Conservation (phyloP, 2,329 filamentous ascomycete species). For the Fusarium udum region DNA sequence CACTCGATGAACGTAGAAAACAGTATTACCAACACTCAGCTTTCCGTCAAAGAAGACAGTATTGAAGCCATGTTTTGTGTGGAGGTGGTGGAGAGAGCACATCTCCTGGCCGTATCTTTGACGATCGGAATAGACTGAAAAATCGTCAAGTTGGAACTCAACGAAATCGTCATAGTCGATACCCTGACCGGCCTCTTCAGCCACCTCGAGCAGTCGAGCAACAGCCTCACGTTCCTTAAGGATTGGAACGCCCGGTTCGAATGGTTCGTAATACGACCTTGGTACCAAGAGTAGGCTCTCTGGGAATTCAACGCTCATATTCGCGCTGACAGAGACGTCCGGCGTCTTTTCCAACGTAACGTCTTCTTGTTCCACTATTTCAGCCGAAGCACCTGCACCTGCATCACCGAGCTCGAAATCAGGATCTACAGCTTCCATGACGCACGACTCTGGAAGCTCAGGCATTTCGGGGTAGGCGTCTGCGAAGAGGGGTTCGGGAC, state of each 20-base stretch:
- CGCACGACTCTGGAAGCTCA: not conserved
- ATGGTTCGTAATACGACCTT: slow-evolving; percentile 46
- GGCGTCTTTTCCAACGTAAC: not conserved
- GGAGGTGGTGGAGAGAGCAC: slow-evolving; percentile 63
- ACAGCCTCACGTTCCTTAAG: slow-evolving; percentile 38
- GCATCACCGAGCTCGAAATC: not conserved
- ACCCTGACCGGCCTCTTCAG: slow-evolving; percentile 20
- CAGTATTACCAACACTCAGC: slow-evolving; percentile 55
- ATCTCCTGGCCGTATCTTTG: slow-evolving; percentile 58
- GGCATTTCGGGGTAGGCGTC: slow-evolving; percentile 14
- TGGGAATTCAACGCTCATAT: slow-evolving; percentile 43
- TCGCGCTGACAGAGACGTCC: not conserved
- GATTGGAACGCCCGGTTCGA: slow-evolving; percentile 40
- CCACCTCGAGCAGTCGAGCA: slow-evolving; percentile 1
- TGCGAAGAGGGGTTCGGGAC: not conserved
- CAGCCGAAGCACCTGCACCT: slow-evolving; percentile 1
- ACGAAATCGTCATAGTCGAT: slow-evolving; percentile 46
- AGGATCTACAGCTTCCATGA: not conserved
- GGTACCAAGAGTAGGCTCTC: slow-evolving; percentile 42
- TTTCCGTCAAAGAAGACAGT: slow-evolving; percentile 69
- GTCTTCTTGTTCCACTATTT: slow-evolving; percentile 2
- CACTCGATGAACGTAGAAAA: slow-evolving; percentile 64
- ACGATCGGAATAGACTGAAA: slow-evolving; percentile 63
- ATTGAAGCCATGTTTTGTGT: slow-evolving; percentile 47
- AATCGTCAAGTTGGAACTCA: slow-evolving; percentile 66